A percentile compares a stretch with the other conserved stretches of the same genome.
Evolutionary conservation across 2,329 filamentous ascomycete species (phyloP).

Genomic region (Aspergillus awamori): DNA sequence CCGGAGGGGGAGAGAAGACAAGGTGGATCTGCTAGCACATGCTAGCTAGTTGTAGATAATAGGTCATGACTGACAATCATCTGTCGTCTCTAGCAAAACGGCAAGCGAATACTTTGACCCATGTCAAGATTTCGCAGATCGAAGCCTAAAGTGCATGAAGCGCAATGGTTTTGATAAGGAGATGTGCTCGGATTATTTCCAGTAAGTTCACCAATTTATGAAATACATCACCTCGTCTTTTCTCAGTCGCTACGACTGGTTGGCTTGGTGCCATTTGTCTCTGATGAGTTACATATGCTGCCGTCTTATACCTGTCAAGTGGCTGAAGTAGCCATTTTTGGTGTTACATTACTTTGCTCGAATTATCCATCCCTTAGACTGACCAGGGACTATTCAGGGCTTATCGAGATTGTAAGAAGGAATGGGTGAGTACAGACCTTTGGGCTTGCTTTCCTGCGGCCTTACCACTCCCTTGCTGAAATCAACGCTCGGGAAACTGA

Average conservation of each 20-base stretch:
- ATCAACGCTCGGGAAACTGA: neutral
- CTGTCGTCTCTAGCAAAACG: constrained; percentile 65
- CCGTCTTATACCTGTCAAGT: neutral
- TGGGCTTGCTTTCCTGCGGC: neutral
- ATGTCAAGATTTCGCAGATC: constrained; percentile 86
- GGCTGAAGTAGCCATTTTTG: neutral
- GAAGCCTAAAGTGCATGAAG: constrained; percentile 84
- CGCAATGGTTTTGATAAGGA: constrained; percentile 82
- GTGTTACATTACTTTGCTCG: neutral
- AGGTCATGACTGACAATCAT: neutral
- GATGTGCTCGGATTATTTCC: constrained; percentile 96
- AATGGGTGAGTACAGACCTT: constrained; percentile 69
- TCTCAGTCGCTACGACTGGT: neutral
- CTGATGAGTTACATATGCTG: neutral
- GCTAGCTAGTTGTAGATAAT: neutral
- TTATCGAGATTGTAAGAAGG: constrained; percentile 92
- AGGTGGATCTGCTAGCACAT: neutral
- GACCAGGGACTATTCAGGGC: constrained; percentile 59
- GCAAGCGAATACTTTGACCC: constrained; percentile 92
- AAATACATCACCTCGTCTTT: neutral
- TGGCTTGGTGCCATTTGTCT: neutral
- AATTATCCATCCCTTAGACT: neutral
- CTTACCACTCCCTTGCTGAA: neutral
- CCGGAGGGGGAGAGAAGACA: neutral
- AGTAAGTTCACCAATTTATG: constrained; percentile 61